Conservation (phyloP, 2,329 filamentous ascomycete species). For the Colletotrichum orchidophilum region DNA sequence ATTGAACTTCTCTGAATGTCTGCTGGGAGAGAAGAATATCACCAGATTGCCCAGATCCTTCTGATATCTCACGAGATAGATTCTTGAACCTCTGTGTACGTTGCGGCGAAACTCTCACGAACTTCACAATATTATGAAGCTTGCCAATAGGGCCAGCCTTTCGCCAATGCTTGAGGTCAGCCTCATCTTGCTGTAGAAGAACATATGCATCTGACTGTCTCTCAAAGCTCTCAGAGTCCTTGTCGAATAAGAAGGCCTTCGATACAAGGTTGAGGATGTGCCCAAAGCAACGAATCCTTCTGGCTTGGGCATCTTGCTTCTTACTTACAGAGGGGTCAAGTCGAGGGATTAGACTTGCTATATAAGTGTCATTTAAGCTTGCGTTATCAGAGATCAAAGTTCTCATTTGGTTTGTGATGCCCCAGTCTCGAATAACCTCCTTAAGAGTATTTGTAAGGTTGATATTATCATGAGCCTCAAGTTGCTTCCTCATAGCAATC, state of each 20-base stretch:
- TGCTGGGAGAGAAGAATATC: background rate
- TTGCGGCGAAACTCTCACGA: background rate
- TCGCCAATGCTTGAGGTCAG: background rate
- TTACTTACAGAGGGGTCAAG: background rate
- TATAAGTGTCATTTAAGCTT: background rate
- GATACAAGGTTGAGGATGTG: background rate
- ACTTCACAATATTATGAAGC: background rate
- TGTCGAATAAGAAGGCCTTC: background rate
- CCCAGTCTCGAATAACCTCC: background rate
- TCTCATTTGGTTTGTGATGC: background rate
- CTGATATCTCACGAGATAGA: background rate
- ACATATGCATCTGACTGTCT: background rate
- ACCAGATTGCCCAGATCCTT: background rate
- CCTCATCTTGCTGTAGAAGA: background rate
- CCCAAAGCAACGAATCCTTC: background rate
- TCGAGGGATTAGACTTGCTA: background rate
- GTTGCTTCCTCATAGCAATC: background rate
- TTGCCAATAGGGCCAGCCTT: background rate
- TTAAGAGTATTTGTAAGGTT: background rate
- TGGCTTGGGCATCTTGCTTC: background rate
- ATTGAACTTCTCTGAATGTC: background rate
- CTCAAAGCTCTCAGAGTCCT: background rate
- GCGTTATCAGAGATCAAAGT: background rate
- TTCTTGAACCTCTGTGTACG: background rate
- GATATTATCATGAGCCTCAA: background rate